Evolutionary conservation across 164 flowering plant species (phyloP), one percentile per base, ranked within the genome.

Genomic region (Cinnamomum chago): DNA sequence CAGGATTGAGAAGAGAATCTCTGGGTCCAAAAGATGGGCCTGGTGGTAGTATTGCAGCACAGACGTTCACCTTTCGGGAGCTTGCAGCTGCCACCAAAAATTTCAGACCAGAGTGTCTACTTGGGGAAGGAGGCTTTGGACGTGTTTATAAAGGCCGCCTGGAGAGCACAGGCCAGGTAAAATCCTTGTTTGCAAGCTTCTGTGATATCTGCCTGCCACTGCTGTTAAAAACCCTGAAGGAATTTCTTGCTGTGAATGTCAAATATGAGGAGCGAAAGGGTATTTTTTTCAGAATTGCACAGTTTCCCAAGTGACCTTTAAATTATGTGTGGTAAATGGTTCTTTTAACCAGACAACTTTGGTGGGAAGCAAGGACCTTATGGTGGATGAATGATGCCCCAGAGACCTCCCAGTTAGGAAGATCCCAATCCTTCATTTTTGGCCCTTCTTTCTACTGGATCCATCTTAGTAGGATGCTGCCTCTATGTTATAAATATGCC

Each of bases 71-170:
- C 58, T 81, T 79, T 62, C 72, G 73, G 12, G 86, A 83, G 75
- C 86, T 83, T 73, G 84, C 82, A 73, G 81, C 79, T 65, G 86
- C 86, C 35, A 83, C 86, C 2, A 76, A 81, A 65, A 83, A 81
- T 52, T 83, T 83, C 71, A 76, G 73, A 62, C 76, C 72, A 0
- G 84, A 83, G 68, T 79, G 75, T 47, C 73, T 83, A 2, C 50
- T 83, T 68, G 86, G 86, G 64, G 86, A 83, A 70, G 86, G 86
- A 28, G 86, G 86, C 74, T 83, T 83, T 62, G 86, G 86, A 20
- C 82, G 80, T 69, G 86, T 83, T 76, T 81, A 83, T 72, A 81
- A 78, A 72, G 86, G 86, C 2, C 74, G 74, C 27, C 66, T 83
- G 14, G 82, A 81, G 72, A 81, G 81, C 81, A 83, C 79, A 1